Evolutionary conservation across 1,284 basidiomycete genomes (phyloP), one percentile per base, ranked within the genome.

Genomic region (Pulchroboletus neoregius): DNA sequence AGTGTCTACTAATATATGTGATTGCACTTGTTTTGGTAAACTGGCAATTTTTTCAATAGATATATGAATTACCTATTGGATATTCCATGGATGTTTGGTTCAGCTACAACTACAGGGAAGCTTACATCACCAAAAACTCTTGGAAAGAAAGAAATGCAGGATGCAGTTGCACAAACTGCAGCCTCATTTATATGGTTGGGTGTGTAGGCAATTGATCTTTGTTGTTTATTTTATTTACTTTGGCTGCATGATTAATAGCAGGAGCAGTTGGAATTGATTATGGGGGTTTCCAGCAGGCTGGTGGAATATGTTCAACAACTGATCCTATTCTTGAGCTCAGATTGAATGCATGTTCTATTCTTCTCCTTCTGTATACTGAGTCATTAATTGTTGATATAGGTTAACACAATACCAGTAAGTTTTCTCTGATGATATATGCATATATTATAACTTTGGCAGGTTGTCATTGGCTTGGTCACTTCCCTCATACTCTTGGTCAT

Each of bases 101-200:
- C 0, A 12, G 39, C 39, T 12, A 2, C 22, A 9, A 8, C 30
- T 16, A 30, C 30, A 32, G 39, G 30, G 6, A n/a, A 32, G 2
- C 10, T 24, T 24, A 12, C 13, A 31, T 22, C 9, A 6, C 12
- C 26, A 39, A 22, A n/a, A n/a, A 30, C 3, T n/a, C 39, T 39
- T 31, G 16, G 13, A 20, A 22, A 6, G 6, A 32, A 8, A 9
- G 39, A 41, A 18, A 39, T 39, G 37, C 30, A 58, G 11, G 10
- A 41, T 47, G 43, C 35, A 3, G 5, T 58, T 16, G 38, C 54
- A 39, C 15, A 40, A 16, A 6, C 39, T 6, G 35, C 47, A 22
- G 51, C 57, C 10, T 20, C 36, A 41, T n/a, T 30, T 7, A 15
- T 51, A 1, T 57, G 55, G 55, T n/a, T 49, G 5, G 57, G 55